Percentiles rank a stretch among this genome's conserved stretches.
Evolutionary conservation across 371 early-diverging fungal genomes (phyloP).

Genomic region (Apophysomyces elegans): DNA sequence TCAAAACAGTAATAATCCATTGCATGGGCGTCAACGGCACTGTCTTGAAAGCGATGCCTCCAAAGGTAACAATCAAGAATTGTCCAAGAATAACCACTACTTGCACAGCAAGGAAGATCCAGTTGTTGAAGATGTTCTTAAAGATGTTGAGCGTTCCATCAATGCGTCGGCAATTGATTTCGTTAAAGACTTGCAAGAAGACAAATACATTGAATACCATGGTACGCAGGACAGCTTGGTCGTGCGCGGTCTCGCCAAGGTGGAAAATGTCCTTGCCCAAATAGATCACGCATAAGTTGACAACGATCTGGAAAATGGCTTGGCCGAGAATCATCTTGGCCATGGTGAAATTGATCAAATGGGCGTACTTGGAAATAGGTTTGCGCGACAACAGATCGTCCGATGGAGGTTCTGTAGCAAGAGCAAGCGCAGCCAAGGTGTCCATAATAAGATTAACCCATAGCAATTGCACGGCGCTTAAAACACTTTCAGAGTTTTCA

Average conservation of each 20-base stretch:
- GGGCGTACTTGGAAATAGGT: slow-evolving; percentile 79
- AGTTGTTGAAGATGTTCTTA: slow-evolving; percentile 75
- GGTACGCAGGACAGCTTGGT: slow-evolving; percentile 66
- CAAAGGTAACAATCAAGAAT: slow-evolving; percentile 86
- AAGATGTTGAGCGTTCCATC: slow-evolving; percentile 86
- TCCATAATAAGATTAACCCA: slow-evolving; percentile 99
- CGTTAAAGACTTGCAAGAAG: slow-evolving; percentile 95
- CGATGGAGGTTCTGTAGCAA: slow-evolving; percentile 97
- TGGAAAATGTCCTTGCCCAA: slow-evolving; percentile 71
- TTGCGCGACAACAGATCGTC: slow-evolving; percentile 79
- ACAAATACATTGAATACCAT: slow-evolving; percentile 97
- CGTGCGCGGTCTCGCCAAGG: slow-evolving; percentile 43
- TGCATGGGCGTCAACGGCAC: slow-evolving; percentile 68
- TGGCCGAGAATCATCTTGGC: slow-evolving; percentile 91
- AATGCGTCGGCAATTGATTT: slow-evolving; percentile 83
- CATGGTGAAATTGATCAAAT: slow-evolving; percentile 90
- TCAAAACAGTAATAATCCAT: slow-evolving; percentile 80
- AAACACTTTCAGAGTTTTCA: slow-evolving; percentile 93
- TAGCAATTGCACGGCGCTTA: slow-evolving; percentile 96
- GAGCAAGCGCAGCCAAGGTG: slow-evolving; percentile 96
- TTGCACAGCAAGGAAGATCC: slow-evolving; percentile 77
- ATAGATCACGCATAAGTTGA: slow-evolving; percentile 66
- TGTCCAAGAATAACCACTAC: slow-evolving; percentile 76
- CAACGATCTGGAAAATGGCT: slow-evolving; percentile 80
- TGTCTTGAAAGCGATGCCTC: slow-evolving; percentile 89